phyloP scores from a whole-genome alignment of 2,329 filamentous ascomycete genomes.

The Proliferodiscus dingleyae region DNA sequence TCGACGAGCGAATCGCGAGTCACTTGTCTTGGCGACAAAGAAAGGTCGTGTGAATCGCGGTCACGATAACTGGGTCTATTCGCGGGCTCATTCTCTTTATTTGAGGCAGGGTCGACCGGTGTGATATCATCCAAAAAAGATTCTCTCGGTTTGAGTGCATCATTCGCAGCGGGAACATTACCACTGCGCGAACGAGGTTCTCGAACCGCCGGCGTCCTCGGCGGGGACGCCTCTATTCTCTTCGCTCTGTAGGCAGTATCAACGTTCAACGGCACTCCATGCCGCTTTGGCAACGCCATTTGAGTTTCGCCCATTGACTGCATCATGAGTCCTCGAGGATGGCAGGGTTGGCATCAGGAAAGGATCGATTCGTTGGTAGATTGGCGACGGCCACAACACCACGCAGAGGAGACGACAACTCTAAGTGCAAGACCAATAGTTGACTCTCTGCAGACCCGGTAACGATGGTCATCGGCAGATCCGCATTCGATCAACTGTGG shows the following conservation, averaged over 20 bases:
- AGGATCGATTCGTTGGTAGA: conserved; percentile 9
- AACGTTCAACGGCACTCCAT: conserved; percentile 26
- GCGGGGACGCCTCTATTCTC: conserved; percentile 22
- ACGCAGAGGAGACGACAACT: conserved; percentile 8
- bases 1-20: conserved; percentile 89
- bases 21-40: conserved; percentile 68
- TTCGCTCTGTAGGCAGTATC: conserved; percentile 29
- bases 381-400: background rate
- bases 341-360: conserved; percentile 14
- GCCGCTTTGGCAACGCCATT: conserved; percentile 25
- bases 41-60: conserved; percentile 65
- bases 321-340: conserved; percentile 20
- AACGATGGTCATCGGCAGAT: background rate
- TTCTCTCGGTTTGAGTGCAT: conserved; percentile 29
- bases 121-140: conserved; percentile 33
- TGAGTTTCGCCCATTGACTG: conserved; percentile 25
- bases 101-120: conserved; percentile 26
- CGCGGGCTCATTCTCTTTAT: conserved; percentile 22
- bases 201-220: conserved; percentile 24
- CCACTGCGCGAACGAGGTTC: conserved; percentile 15
- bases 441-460: conserved; percentile 2
- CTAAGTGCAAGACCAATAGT: too few species aligned
- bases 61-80: conserved; percentile 16
- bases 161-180: conserved; percentile 23
- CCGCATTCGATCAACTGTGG: conserved; percentile 11